phyloP scores from a whole-genome alignment of 177 flowering plant species.

The Vitis hybrid region DNA sequence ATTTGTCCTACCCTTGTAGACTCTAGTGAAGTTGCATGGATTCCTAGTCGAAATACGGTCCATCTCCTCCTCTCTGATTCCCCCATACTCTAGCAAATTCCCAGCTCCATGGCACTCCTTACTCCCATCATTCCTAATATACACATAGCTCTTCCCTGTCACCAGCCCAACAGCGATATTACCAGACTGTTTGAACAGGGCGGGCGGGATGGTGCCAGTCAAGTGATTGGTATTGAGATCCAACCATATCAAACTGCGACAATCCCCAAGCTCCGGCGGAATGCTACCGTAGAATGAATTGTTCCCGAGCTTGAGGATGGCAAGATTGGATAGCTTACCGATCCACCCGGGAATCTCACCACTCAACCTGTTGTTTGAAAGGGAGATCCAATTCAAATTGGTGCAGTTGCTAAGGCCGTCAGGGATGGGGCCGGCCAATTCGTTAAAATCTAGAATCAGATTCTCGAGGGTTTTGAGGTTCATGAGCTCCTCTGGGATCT shows the following conservation, averaged over 20 bases:
- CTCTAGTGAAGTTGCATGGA: conserved; percentile 77
- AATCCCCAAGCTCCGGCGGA: conserved; percentile 88
- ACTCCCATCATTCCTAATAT: conserved; percentile 82
- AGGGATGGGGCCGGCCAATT: conserved; percentile 70
- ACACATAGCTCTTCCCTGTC: conserved; percentile 69
- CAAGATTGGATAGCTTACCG: conserved; percentile 58
- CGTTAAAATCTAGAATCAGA: conserved; percentile 84
- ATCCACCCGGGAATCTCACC: conserved; percentile 82
- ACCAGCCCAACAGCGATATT: conserved; percentile 64
- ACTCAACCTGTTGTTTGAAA: conserved; percentile 73
- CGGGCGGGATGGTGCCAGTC: conserved; percentile 70
- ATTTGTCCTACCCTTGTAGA: conserved; percentile 63
- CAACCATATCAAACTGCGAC: conserved; percentile 88
- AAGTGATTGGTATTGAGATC: conserved; percentile 84
- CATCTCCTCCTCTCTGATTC: conserved; percentile 63
- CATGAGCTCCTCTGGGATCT: conserved; percentile 73
- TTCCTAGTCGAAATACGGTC: conserved; percentile 56
- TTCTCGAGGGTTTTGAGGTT: conserved; percentile 55
- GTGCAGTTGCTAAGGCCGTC: conserved; percentile 74
- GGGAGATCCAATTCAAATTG: conserved; percentile 83
- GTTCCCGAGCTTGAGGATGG: conserved; percentile 89
- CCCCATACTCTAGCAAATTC: conserved; percentile 84
- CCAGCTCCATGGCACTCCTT: conserved; percentile 87
- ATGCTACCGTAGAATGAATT: conserved; percentile 75
- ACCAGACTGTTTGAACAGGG: conserved; percentile 75